phyloP scores from a whole-genome alignment of 2,329 filamentous ascomycete species.

The Penicillium sp. region DNA sequence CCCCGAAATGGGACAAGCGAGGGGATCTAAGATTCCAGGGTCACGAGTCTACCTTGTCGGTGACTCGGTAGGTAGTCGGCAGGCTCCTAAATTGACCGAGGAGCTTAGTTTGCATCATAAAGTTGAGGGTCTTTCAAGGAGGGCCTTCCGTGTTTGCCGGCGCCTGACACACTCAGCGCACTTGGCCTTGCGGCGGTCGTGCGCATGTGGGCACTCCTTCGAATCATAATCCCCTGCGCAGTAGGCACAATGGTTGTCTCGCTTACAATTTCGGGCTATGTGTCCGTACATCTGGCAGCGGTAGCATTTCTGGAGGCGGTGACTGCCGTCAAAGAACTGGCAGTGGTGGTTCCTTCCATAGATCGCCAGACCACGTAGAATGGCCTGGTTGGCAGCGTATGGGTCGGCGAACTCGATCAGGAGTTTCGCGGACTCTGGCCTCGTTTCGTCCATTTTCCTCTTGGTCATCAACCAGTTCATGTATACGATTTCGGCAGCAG shows the following conservation, averaged over 20 bases:
- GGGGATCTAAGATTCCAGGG: neutral
- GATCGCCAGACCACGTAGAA: neutral
- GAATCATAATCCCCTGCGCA: neutral
- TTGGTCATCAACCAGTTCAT: neutral
- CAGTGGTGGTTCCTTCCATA: slow-evolving; percentile 1
- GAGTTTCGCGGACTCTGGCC: neutral
- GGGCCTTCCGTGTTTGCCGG: no score
- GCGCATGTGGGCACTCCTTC: neutral
- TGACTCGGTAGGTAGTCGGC: neutral
- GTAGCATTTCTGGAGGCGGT: neutral
- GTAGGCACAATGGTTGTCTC: neutral
- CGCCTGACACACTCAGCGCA: neutral
- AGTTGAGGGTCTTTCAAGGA: neutral
- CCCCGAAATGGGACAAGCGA: neutral
- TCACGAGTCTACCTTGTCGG: neutral
- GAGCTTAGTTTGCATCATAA: neutral
- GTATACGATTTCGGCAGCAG: neutral
- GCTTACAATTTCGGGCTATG: neutral
- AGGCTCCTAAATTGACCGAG: neutral
- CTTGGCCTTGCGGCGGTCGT: neutral
- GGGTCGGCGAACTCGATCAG: neutral
- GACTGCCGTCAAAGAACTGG: neutral
- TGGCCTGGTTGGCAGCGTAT: neutral
- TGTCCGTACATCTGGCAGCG: neutral
- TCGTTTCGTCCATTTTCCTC: neutral